Evolutionary conservation across 2,329 filamentous ascomycete species (phyloP).

Genomic region (Neopestalotiopsis sp.): DNA sequence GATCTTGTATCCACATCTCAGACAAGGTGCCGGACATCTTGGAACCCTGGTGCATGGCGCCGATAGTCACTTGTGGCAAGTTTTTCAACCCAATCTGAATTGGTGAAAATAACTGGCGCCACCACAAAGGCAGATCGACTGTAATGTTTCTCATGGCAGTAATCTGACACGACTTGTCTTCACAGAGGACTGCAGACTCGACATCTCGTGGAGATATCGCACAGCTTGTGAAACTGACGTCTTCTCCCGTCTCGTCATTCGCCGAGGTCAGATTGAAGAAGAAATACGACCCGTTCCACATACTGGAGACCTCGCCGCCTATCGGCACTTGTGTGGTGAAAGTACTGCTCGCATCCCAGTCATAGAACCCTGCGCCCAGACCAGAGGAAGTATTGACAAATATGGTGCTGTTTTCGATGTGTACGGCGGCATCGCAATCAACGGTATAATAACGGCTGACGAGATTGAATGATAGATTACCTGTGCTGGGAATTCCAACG

Average conservation of each 20-base stretch:
- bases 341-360: not conserved
- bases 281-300: not conserved
- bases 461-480: not conserved
- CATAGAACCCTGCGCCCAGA: not conserved
- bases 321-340: not conserved
- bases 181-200: not conserved
- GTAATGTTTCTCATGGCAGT: not conserved
- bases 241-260: not conserved
- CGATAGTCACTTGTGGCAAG: not conserved
- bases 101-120: not conserved
- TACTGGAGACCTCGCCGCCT: not conserved
- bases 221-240: not conserved
- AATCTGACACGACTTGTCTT: not conserved
- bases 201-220: not conserved
- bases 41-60: not conserved
- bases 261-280: not conserved
- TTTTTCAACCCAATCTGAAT: not conserved
- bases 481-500: not conserved
- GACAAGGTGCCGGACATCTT: not conserved
- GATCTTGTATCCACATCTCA: not conserved
- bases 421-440: not conserved
- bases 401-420: not conserved
- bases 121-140: not conserved
- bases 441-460: not conserved
- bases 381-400: not conserved